Base-by-base conservation (phyloP, 2,329 filamentous ascomycete genomes). In the Penicillium hesseltinei region DNA sequence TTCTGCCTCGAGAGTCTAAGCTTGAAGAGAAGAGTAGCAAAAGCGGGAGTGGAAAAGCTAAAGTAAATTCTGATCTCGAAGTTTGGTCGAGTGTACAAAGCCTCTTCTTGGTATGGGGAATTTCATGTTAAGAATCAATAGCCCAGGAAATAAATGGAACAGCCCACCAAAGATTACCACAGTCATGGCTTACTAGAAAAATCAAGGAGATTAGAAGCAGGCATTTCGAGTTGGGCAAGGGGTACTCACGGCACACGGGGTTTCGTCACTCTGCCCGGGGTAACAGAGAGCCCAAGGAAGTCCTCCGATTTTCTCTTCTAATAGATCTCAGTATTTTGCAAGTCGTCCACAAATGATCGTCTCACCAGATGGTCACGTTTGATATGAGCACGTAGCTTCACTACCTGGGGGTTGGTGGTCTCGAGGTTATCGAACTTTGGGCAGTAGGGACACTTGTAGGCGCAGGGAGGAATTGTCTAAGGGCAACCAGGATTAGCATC, bases 391-490 rank as follows among this genome's bases (percentile, higher is more conserved):
- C 36, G 38, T 6, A 43, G n/a, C 19, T 51, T 43, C 27, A 40
- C 36, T 19, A 43, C 38, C 19, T 31, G 38, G n/a, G 47, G n/a
- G 7, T 2, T 13, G 13, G 35, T 19, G 5, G n/a, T 15, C 13
- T 21, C n/a, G n/a, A 23, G n/a, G 9, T 4, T 3, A 17, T 51
- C 48, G 5, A 31, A 51, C 8, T 31, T 23, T 3, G 38, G 38
- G 38, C 48, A 51, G 36, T 51, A 51, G 19, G 48, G 48, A 23
- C 38, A 51, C 19, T 43, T 51, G 19, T 51, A 51, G 5, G 38
- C 19, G 19, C 48, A 51, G 5, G 38, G 15, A n/a, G 25, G 48
- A 42, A 51, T 21, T 2, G n/a, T 42, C 48, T 43, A 40, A 29
- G 10, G 2, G 0, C 4, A 38, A 29, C 10, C 4, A 21, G 7